Conservation (phyloP, 2,329 filamentous ascomycete species). For the Cladosporium velox region DNA sequence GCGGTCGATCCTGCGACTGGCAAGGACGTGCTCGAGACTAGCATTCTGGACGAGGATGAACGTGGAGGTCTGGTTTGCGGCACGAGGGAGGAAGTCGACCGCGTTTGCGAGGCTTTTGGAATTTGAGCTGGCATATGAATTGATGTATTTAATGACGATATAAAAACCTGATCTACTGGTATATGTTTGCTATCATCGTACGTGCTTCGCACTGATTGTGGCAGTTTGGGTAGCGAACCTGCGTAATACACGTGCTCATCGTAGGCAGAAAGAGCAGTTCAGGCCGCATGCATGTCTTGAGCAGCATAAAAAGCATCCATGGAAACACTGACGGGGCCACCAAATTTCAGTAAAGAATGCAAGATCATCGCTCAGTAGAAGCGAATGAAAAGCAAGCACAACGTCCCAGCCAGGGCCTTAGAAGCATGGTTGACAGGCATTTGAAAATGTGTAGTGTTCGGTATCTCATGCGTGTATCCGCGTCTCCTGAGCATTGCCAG, state of each 20-base stretch:
- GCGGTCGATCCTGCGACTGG: constrained; percentile 52
- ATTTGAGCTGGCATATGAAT: neutral
- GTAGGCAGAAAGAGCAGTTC: neutral
- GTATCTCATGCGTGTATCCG: constrained; percentile 12
- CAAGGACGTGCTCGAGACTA: constrained; percentile 12
- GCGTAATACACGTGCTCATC: neutral
- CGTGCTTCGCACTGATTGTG: neutral
- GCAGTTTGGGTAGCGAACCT: neutral
- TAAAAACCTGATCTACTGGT: neutral
- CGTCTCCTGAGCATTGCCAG: neutral
- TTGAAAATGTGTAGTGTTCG: neutral
- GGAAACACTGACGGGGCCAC: neutral
- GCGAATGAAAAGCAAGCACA: neutral
- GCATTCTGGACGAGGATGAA: constrained; percentile 36
- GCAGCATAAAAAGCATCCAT: neutral
- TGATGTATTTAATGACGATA: neutral
- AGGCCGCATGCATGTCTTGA: neutral
- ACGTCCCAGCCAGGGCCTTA: neutral
- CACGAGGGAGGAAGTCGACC: constrained; percentile 35
- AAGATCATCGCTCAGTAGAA: neutral
- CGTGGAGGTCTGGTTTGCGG: constrained; percentile 38
- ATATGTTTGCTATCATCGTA: neutral
- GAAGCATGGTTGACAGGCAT: neutral
- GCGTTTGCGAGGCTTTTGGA: constrained; percentile 25
- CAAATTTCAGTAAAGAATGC: neutral